Base-by-base conservation (phyloP, 192 early-diverging fungal genomes). In the Coemansia sp. region DNA sequence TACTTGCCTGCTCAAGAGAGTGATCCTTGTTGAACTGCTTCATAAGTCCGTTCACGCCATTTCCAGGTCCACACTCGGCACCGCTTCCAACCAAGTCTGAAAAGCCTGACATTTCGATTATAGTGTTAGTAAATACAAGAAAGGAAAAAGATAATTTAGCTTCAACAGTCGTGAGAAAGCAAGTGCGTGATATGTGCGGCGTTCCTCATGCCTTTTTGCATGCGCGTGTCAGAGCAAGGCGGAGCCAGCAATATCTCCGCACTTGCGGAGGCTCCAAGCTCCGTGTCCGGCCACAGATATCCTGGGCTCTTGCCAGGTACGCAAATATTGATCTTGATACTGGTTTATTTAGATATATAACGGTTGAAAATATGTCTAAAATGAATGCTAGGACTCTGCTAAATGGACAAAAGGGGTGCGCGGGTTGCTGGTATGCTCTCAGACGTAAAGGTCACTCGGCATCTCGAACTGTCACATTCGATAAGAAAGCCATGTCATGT, bases 1-100 rank as follows among this genome's bases (percentile, higher is more conserved):
- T 77, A 73, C 75, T 67, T 87, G 88, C 94, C 87, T 93, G 93
- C 70, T 94, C 89, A 6, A 92, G 82, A 6, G 91, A 92, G 40
- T 87, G 84, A 73, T 95, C 93, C 53, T 88, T 84, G 49, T 89
- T 74, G 70, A 95, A 86, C 73, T 90, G 91, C 74, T 96, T 95
- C 84, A 90, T 88, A 63, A 96, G 86, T 3, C 87, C 86, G 39
- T 65, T 75, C 82, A 95, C 87, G 14, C 92, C 87, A 69, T 93
- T 96, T 16, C 84, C 84, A n/a, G 89, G 90, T 6, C 90, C 91
- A 66, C 91, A 92, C 46, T 92, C 91, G 46, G 89, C 89, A 50
- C 87, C 90, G 40, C 79, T 80, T 16, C 84, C 76, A 71, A 88
- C 87, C 10, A 91, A 76, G 58, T 88, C 79, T 46, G 87, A 86